Base-by-base conservation (phyloP, 345 rosid genomes). In the Citropsis articulata region DNA sequence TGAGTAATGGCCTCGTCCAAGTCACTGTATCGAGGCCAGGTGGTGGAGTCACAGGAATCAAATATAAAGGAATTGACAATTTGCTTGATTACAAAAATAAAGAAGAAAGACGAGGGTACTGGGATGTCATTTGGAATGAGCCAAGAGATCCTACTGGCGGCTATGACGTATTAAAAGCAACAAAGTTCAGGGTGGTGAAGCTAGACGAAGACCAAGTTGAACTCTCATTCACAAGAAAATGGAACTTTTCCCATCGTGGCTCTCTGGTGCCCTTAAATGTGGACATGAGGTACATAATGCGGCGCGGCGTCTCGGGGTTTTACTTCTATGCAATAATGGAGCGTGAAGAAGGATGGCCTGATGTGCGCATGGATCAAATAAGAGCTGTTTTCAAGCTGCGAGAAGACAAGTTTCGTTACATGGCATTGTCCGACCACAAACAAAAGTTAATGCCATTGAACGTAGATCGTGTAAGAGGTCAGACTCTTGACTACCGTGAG, bases 261-360 rank as follows among this genome's bases (percentile, higher is more conserved):
- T 73, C 80, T 7, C 9, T 59, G 21, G 92, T 85, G 74, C 98
- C 99, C 5, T 67, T 95, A 65, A 91, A 93, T 80, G 83, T 95
- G 4, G 99, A 93, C 81, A 95, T 92, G 83, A 89, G 99, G 98
- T 89, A 86, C 38, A 86, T 95, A 60, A 28, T 95, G 36, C 85
- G 89, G 74, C 87, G 92, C n/a, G 99, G 93, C 10, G 30, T 77
- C 66, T 79, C 97, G 1, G 98, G 99, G 22, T 27, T 93, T 35
- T 92, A 95, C 77, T 56, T 85, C 56, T 95, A 93, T 21, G 86
- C 89, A 62, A 84, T 95, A 56, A 68, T 95, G 70, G 94, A 95
- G 78, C 89, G 97, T 19, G 77, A 80, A 62, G 82, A 82, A 75
- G 96, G 93, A 60, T 95, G 91, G 93, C 99, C 96, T 4, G 91